Evolutionary conservation across 768 basidiomycete species (phyloP), one percentile per base, ranked within the genome.

Genomic region (Dentipellis sp.): DNA sequence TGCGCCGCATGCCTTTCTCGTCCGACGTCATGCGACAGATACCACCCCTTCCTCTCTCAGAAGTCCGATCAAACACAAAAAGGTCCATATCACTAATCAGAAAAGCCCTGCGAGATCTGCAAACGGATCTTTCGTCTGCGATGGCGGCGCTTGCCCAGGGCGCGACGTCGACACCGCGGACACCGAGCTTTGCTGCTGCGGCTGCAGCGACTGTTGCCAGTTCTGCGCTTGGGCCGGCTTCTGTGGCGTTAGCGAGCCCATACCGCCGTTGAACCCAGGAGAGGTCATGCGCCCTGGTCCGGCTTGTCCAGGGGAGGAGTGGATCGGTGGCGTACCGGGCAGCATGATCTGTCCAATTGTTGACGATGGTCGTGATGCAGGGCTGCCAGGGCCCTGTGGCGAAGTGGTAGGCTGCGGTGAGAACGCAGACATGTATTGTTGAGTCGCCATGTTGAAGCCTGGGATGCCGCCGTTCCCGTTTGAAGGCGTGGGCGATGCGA

Each of bases 81-180:
- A 16, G n/a, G 42, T 45, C 42, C 42, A 17, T 16, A 19, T 19
- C n/a, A 45, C 14, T 17, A n/a, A 45, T 65, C 65, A 92, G 67
- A 92, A 91, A 54, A 92, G 69, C 17, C 84, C 84, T 2, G 78
- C 88, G 37, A 92, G 74, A 70, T 92, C 90, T 6, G 88, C 88
- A 64, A 92, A 92, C 42, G 91, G 90, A 68, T 92, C 90, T 66
- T 88, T 92, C 56, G 71, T 74, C 59, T 79, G 76, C 46, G 67
- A 62, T 59, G 71, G 48, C 56, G 53, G 64, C 6, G 67, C 14
- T 35, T 17, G 63, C 47, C 60, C 69, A 16, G 55, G 66, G 42
- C 55, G 59, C 42, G 60, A n/a, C 14, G 19, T n/a, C 21, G 19
- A n/a, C 23, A 39, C 29, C 34, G n/a, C 17, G n/a, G 36, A 21